Evolutionary conservation across 495 filamentous ascomycete species (phyloP).

Genomic region (Hypoxylon fuscum): DNA sequence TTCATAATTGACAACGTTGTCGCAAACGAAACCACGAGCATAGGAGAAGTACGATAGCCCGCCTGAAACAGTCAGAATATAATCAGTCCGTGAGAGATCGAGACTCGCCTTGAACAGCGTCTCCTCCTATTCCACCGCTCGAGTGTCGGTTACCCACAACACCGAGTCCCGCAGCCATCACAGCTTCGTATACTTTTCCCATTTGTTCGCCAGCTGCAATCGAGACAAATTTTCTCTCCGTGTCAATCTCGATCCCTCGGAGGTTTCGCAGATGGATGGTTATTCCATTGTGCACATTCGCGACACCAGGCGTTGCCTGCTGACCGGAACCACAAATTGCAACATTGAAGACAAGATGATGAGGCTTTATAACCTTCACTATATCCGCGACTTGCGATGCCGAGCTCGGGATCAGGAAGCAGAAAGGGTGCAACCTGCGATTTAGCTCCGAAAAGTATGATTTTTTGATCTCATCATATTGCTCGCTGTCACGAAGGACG

Average conservation of each 20-base stretch:
- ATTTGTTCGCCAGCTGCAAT: neutral
- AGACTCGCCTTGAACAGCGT: neutral
- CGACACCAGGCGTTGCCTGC: neutral
- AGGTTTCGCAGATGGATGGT: neutral
- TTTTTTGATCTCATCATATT: neutral
- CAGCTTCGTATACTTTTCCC: neutral
- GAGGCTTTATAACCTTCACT: neutral
- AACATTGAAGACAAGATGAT: neutral
- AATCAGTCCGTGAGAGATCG: neutral
- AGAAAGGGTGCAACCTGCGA: neutral
- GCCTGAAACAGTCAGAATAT: neutral
- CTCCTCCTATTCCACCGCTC: neutral
- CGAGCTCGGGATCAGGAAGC: neutral
- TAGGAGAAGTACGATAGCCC: slow-evolving; percentile 36
- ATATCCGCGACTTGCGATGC: neutral
- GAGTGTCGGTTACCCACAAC: neutral
- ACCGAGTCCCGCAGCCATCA: neutral
- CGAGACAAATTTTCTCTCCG: neutral
- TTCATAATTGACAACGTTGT: slow-evolving; percentile 59
- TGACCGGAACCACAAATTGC: neutral
- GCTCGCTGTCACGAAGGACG: neutral
- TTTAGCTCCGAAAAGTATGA: neutral
- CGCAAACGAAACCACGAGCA: slow-evolving; percentile 39
- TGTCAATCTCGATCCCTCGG: neutral
- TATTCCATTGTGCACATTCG: neutral